These are phyloP conservation scores for Cladosporium austrohemisphaericum DNA, from an alignment of 2,329 filamentous ascomycete species.

Conservation along the genomic window DNA sequence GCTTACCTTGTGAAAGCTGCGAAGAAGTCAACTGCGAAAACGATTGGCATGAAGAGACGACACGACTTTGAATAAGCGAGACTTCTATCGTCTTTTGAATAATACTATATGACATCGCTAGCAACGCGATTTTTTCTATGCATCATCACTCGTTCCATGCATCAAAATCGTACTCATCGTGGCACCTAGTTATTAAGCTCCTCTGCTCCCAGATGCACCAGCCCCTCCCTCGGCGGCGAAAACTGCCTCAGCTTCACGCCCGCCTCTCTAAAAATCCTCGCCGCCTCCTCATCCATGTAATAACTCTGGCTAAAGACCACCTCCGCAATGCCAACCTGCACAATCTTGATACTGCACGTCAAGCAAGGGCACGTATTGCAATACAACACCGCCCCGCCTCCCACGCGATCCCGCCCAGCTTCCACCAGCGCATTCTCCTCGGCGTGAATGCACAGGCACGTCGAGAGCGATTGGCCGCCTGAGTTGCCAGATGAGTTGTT, in stretches of 20 bases:
- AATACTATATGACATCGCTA: constrained; percentile 3
- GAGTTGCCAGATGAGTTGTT: constrained; percentile 62
- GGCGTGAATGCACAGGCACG: constrained; percentile 94
- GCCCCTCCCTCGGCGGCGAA: constrained; percentile 53
- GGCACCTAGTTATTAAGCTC: not conserved
- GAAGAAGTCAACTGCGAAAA: not conserved
- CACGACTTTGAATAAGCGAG: not conserved
- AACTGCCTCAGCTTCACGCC: constrained; percentile 86
- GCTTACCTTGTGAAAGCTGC: constrained; percentile 8
- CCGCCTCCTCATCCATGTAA: constrained; percentile 81
- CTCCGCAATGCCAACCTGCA: constrained; percentile 91
- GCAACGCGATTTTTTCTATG: not conserved
- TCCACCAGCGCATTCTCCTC: constrained; percentile 97
- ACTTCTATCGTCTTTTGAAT: not conserved
- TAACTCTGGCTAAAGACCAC: constrained; percentile 94
- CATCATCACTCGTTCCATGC: not conserved
- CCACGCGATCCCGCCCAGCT: constrained; percentile 84
- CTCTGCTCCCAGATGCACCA: constrained; percentile 25
- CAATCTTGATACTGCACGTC: constrained; percentile 98
- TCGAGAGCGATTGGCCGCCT: constrained; percentile 70
- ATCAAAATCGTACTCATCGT: not conserved
- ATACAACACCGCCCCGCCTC: constrained; percentile 73
- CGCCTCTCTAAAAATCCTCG: constrained; percentile 75
- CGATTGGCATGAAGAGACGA: constrained; percentile 6
- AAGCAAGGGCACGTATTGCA: constrained; percentile 74